phyloP scores from a whole-genome alignment of 306 rosid genomes.

The Abrus precatorius region DNA sequence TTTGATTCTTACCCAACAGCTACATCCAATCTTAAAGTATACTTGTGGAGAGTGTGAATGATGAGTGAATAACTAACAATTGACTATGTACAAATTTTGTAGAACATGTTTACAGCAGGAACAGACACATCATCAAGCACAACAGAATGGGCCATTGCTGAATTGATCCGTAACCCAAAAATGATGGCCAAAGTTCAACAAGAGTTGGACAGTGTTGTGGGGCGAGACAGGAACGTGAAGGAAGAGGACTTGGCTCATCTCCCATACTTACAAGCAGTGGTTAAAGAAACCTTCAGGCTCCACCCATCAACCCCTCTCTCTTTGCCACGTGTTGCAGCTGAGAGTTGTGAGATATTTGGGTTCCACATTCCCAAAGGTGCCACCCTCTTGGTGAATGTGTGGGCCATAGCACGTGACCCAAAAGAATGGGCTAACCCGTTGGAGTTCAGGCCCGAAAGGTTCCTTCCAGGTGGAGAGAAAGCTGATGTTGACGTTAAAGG shows the following conservation, averaged over 20 bases:
- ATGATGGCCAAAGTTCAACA: slow-evolving; percentile 61
- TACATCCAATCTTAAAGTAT: background rate
- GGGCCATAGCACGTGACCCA: slow-evolving; percentile 90
- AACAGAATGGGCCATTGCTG: slow-evolving; percentile 81
- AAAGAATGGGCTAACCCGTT: slow-evolving; percentile 67
- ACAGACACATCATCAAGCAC: slow-evolving; percentile 90
- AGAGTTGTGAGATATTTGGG: slow-evolving; percentile 69
- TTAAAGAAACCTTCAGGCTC: slow-evolving; percentile 84
- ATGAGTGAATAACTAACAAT: background rate
- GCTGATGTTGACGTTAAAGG: slow-evolving; percentile 69
- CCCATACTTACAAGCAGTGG: slow-evolving; percentile 75
- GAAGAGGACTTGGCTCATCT: slow-evolving; percentile 68
- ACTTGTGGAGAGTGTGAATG: background rate
- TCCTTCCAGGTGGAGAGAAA: slow-evolving; percentile 73
- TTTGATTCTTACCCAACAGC: background rate
- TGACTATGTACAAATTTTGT: background rate
- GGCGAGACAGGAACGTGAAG: slow-evolving; percentile 60
- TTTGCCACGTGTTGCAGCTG: slow-evolving; percentile 69
- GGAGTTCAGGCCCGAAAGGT: slow-evolving; percentile 77
- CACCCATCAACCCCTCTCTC: slow-evolving; percentile 94
- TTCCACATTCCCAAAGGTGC: slow-evolving; percentile 79
- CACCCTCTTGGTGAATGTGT: slow-evolving; percentile 76
- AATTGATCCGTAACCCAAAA: slow-evolving; percentile 67
- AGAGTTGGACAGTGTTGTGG: slow-evolving; percentile 73
- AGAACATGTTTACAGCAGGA: slow-evolving; percentile 82